Conservation (phyloP, 352 stramenopile genomes). For the Phytopythium vexans region DNA sequence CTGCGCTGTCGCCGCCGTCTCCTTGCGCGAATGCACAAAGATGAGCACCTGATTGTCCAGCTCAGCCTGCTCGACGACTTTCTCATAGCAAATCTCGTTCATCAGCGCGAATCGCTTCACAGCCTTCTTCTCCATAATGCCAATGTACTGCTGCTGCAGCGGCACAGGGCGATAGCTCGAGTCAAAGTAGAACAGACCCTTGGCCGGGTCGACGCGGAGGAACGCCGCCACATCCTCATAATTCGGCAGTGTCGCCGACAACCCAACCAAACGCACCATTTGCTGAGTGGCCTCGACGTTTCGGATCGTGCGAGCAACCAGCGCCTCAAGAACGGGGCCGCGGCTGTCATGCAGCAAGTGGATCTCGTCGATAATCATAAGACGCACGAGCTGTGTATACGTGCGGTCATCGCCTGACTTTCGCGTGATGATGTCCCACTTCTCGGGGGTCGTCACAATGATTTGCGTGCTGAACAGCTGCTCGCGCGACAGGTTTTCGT, state of each 20-base stretch:
- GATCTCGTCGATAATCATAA: conserved; percentile 99
- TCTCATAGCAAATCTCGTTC: conserved; percentile 99
- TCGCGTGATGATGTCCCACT: conserved; percentile 99
- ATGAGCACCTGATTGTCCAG: conserved; percentile 98
- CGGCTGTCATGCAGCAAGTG: conserved; percentile 99
- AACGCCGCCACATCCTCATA: conserved; percentile 99
- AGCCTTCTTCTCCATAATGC: conserved; percentile 99
- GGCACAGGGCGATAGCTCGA: conserved; percentile 98
- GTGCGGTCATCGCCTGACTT: conserved; percentile 96
- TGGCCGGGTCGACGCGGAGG: conserved; percentile 95
- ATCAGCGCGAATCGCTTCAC: conserved; percentile 98
- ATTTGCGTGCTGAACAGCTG: conserved; percentile 99
- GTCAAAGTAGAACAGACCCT: conserved; percentile 99
- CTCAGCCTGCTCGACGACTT: conserved; percentile 93
- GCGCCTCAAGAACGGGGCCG: conserved; percentile 97
- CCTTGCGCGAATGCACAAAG: conserved; percentile 99
- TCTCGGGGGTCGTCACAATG: conserved; percentile 99
- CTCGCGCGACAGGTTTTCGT: conserved; percentile 96
- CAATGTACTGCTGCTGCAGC: conserved; percentile 99
- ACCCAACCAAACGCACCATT: conserved; percentile 95
- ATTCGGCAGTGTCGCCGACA: conserved; percentile 99
- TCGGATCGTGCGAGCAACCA: conserved; percentile 97
- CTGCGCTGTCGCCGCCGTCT: conserved; percentile 97
- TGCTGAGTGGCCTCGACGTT: conserved; percentile 98
- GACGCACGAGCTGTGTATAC: conserved; percentile 97